phyloP scores from a whole-genome alignment of 139 green algal species.

The Spirogloea muscicola region DNA sequence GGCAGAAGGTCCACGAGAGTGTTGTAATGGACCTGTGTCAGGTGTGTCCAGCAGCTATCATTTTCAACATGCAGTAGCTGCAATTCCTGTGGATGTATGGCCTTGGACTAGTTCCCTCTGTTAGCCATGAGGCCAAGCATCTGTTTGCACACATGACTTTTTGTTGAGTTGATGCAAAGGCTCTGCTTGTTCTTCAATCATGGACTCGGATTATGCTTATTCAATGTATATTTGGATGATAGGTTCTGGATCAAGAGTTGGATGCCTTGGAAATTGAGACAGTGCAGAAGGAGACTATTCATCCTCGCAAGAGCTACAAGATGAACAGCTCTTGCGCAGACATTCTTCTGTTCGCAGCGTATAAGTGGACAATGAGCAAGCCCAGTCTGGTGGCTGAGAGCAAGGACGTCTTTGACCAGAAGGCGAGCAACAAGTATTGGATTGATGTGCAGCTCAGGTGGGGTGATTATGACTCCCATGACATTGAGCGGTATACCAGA shows the following conservation, averaged over 20 bases:
- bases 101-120: not conserved
- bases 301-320: slow-evolving; percentile 99
- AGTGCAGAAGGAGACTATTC: slow-evolving; percentile 99
- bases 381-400: slow-evolving; percentile 88
- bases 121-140: not conserved
- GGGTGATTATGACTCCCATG: slow-evolving; percentile 98
- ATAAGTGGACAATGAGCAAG: slow-evolving; percentile 95
- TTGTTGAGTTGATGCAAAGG: not conserved
- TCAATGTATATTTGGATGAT: slow-evolving; percentile 44
- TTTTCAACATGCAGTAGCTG: not conserved
- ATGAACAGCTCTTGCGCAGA: slow-evolving; percentile 96
- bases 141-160: not conserved
- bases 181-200: not conserved
- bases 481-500: slow-evolving; percentile 97
- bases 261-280: slow-evolving; percentile 99
- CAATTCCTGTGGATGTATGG: not conserved
- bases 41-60: not conserved
- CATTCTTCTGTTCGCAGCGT: slow-evolving; percentile 96
- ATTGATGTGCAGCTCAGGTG: slow-evolving; percentile 69
- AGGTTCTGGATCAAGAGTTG: slow-evolving; percentile 97
- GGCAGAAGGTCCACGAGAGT: slow-evolving; percentile 99
- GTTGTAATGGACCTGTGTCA: slow-evolving; percentile 85
- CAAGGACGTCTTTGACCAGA: slow-evolving; percentile 91
- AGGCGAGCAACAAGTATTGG: slow-evolving; percentile 99
- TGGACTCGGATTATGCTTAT: too few species aligned